Evolutionary conservation across 371 early-diverging fungal genomes (phyloP).

Genomic region (Apophysomyces sp.): DNA sequence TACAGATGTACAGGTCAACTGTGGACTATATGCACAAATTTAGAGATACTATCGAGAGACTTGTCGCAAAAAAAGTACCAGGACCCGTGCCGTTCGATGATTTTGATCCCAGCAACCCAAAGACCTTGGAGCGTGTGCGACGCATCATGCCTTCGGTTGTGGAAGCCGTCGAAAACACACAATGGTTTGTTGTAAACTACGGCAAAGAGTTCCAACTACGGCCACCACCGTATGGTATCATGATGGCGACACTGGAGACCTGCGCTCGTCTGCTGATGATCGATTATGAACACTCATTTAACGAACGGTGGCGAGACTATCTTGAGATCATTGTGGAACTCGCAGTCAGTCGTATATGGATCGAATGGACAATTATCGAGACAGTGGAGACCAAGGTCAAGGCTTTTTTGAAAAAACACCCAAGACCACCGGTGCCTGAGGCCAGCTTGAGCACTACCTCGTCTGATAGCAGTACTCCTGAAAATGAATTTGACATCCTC

Average conservation of each 20-base stretch:
- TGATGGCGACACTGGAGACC: conserved; percentile 11
- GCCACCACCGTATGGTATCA: conserved; percentile 1
- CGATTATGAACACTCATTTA: conserved; percentile 12
- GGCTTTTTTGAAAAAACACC: conserved; percentile 7
- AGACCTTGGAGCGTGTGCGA: conserved; percentile 3
- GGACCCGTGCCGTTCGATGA: background rate
- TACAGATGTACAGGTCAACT: background rate
- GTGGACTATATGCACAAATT: background rate
- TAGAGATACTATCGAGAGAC: background rate
- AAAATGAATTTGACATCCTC: background rate
- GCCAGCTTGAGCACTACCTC: background rate
- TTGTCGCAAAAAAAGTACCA: background rate
- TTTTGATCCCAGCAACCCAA: conserved; percentile 8
- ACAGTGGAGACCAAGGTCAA: background rate
- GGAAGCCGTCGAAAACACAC: background rate
- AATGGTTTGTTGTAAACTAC: background rate
- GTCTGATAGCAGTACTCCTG: background rate
- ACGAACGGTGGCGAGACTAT: conserved; percentile 1
- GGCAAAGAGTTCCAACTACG: background rate
- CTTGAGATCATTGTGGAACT: background rate
- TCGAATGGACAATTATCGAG: conserved; percentile 7
- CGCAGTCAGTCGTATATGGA: conserved; percentile 3
- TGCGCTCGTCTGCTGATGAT: conserved; percentile 12
- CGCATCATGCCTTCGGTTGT: conserved; percentile 1
- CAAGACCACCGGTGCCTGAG: conserved; percentile 2